These are phyloP conservation scores for Rhizophagus prolifer DNA, from an alignment of 192 early-diverging fungal species.

Conservation along the genomic window DNA sequence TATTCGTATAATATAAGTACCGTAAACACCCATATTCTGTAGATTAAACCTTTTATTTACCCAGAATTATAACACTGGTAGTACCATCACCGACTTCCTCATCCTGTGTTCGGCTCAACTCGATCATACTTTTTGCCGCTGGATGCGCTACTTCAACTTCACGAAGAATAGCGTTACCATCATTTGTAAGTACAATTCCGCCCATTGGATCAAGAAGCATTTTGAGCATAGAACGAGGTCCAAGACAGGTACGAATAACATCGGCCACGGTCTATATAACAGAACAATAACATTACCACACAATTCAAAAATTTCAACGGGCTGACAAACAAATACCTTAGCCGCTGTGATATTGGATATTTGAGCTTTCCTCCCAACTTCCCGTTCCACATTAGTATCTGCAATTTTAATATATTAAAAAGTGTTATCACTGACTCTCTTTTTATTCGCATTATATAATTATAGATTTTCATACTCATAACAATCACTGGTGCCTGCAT, in stretches of 20 bases:
- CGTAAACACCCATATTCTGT: too few relatives aligned
- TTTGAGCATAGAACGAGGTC: slow-evolving; percentile 98
- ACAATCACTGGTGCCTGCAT: slow-evolving; percentile 88
- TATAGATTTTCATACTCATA: slow-evolving; percentile 61
- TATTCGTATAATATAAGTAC: slow-evolving; percentile 30
- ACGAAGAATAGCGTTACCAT: slow-evolving; percentile 97
- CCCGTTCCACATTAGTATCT: slow-evolving; percentile 90
- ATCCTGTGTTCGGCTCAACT: slow-evolving; percentile 98
- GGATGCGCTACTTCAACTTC: slow-evolving; percentile 99
- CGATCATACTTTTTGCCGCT: slow-evolving; percentile 99
- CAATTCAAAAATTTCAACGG: background rate
- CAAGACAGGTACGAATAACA: slow-evolving; percentile 97
- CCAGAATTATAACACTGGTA: slow-evolving; percentile 97
- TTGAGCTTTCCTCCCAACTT: slow-evolving; percentile 95
- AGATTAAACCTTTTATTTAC: slow-evolving; percentile 44
- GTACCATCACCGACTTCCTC: slow-evolving; percentile 99
- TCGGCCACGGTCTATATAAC: slow-evolving; percentile 84
- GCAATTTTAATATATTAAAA: slow-evolving; percentile 2
- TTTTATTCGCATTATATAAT: background rate
- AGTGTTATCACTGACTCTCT: background rate
- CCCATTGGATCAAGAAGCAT: slow-evolving; percentile 99
- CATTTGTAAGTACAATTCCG: slow-evolving; percentile 97
- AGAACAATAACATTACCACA: background rate
- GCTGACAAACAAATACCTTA: slow-evolving; percentile 65
- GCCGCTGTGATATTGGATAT: slow-evolving; percentile 97